Evolutionary conservation across 148 eudicot genomes (phyloP).

Genomic region (Rhododendron molle): DNA sequence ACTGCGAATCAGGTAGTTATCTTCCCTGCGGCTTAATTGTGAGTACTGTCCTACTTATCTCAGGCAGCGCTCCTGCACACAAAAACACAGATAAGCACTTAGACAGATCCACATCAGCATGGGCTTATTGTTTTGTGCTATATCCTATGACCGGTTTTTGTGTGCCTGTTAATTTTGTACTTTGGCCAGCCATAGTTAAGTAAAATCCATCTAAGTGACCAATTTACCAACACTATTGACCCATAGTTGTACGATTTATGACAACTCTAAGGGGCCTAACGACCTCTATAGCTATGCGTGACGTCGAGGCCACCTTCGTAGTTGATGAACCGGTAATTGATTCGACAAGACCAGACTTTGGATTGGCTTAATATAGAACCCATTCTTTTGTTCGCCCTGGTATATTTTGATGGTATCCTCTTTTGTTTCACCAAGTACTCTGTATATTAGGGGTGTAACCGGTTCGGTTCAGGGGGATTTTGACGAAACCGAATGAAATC

Average conservation of each 20-base stretch:
- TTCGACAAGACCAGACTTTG: neutral
- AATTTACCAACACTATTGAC: neutral
- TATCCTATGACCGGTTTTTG: neutral
- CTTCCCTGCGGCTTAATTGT: neutral
- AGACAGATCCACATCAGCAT: neutral
- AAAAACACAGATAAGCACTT: neutral
- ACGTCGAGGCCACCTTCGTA: neutral
- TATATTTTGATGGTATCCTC: too few relatives aligned
- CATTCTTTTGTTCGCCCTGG: too few relatives aligned
- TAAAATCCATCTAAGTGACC: neutral
- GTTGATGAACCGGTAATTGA: neutral
- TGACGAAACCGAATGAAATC: too few relatives aligned
- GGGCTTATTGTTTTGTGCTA: neutral
- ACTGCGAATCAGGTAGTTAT: constrained; percentile 23
- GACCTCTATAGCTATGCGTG: neutral
- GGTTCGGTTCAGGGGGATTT: too few relatives aligned
- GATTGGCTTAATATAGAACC: neutral
- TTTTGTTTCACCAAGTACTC: neutral
- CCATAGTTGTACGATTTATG: neutral
- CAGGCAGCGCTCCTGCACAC: neutral
- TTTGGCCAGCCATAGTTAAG: neutral
- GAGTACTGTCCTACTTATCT: neutral
- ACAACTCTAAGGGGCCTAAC: neutral
- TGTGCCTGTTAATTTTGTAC: neutral
- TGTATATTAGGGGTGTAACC: too few relatives aligned